These are phyloP conservation scores for Colletotrichum scovillei DNA, from an alignment of 2,329 filamentous ascomycete genomes.

Conservation along the genomic window DNA sequence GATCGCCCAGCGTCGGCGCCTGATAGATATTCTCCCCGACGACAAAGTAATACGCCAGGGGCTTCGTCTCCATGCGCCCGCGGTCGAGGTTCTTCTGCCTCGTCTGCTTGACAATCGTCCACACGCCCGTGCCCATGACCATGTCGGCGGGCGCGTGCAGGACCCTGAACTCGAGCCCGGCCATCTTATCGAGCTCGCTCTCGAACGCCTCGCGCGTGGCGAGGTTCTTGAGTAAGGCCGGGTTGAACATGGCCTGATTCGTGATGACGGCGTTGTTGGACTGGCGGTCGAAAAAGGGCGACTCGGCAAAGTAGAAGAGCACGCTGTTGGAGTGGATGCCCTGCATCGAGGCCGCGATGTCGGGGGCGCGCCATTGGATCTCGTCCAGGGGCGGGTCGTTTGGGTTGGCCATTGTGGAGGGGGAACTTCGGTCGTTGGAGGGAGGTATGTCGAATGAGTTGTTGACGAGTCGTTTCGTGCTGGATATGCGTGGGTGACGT, in stretches of 20 bases:
- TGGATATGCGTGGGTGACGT: background rate
- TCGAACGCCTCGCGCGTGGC: slow-evolving; percentile 73
- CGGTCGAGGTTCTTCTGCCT: slow-evolving; percentile 65
- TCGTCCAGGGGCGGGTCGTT: slow-evolving; percentile 71
- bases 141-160: slow-evolving; percentile 74
- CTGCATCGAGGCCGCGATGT: slow-evolving; percentile 60
- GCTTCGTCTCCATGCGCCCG: slow-evolving; percentile 66
- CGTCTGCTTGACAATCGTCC: slow-evolving; percentile 77
- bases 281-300: slow-evolving; percentile 75
- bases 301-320: slow-evolving; percentile 75
- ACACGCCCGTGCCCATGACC: slow-evolving; percentile 73
- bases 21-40: slow-evolving; percentile 75
- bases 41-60: slow-evolving; percentile 72
- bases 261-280: slow-evolving; percentile 75
- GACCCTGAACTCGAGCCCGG: slow-evolving; percentile 74
- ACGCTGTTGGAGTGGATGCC: slow-evolving; percentile 74
- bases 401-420: slow-evolving; percentile 52
- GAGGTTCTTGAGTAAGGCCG: slow-evolving; percentile 66
- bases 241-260: slow-evolving; percentile 71
- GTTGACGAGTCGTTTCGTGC: background rate
- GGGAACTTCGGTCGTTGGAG: background rate
- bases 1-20: slow-evolving; percentile 70
- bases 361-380: slow-evolving; percentile 72
- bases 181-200: slow-evolving; percentile 71
- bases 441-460: background rate